These are phyloP conservation scores for Ananas comosus DNA, from an alignment of 176 grass and related monocot genomes.

Conservation along the genomic window DNA sequence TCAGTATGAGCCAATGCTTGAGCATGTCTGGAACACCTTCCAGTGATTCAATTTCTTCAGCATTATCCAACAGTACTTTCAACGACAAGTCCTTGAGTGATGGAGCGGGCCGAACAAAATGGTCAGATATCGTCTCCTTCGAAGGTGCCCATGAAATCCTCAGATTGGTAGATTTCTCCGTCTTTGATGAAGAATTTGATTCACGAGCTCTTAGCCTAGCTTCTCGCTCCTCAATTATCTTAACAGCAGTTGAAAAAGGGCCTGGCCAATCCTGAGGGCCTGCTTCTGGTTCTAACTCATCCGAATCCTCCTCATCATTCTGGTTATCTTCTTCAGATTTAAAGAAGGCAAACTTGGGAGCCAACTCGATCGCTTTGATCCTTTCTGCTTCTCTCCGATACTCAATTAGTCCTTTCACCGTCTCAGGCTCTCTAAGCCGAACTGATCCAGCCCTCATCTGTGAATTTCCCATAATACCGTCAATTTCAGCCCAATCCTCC, in stretches of 20 bases:
- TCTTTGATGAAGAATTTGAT: conserved; percentile 33
- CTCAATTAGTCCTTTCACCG: not conserved
- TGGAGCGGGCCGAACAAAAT: conserved; percentile 6
- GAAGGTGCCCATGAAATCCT: conserved; percentile 55
- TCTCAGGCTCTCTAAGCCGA: not conserved
- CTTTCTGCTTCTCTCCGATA: conserved; percentile 31
- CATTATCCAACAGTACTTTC: conserved; percentile 41
- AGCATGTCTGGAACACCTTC: conserved; percentile 59
- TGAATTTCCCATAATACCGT: not conserved
- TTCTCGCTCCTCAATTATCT: conserved; percentile 55
- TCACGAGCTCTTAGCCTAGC: conserved; percentile 50
- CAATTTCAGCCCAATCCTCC: conserved; percentile 9
- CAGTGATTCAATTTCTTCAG: conserved; percentile 78
- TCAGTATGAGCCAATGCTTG: conserved; percentile 45
- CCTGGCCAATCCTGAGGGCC: conserved; percentile 65
- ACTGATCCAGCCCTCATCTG: not conserved
- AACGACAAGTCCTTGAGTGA: conserved; percentile 53
- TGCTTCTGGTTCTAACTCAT: conserved; percentile 34
- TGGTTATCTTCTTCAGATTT: conserved; percentile 44
- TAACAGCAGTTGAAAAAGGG: conserved; percentile 72
- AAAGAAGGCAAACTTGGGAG: conserved; percentile 85
- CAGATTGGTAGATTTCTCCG: conserved; percentile 9
- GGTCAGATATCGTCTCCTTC: conserved; percentile 26
- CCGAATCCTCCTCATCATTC: conserved; percentile 28
- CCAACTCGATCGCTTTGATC: conserved; percentile 49